Percentiles rank a stretch among this genome's conserved stretches.
Evolutionary conservation across 768 basidiomycete genomes (phyloP).

Genomic region (Tricholoma hemisulphureum): DNA sequence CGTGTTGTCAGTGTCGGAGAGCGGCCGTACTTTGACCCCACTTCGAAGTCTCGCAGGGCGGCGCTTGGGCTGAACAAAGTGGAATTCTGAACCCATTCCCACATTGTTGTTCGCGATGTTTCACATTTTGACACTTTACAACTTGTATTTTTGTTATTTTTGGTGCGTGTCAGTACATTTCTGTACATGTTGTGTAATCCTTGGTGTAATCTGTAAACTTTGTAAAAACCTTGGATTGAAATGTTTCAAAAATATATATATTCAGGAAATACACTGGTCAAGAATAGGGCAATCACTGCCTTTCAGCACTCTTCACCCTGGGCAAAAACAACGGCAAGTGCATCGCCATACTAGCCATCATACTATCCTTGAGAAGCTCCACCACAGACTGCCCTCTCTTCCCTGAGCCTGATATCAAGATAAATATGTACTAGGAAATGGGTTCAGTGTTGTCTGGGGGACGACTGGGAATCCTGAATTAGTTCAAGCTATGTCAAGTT

Average conservation of each 20-base stretch:
- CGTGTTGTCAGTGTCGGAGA: slow-evolving; percentile 34
- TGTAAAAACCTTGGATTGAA: too few species aligned
- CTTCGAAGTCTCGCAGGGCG: slow-evolving; percentile 13
- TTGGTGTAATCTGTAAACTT: too few species aligned
- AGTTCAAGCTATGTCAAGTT: too few species aligned
- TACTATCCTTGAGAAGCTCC: neutral
- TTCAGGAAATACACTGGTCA: neutral
- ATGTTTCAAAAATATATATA: too few species aligned
- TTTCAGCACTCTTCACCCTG: neutral
- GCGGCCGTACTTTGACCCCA: slow-evolving; percentile 16
- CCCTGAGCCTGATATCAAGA: neutral
- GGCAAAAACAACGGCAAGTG: neutral
- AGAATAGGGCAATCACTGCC: neutral
- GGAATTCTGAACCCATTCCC: neutral
- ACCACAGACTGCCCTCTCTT: neutral
- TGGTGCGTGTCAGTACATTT: too few species aligned
- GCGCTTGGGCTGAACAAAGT: slow-evolving; percentile 5
- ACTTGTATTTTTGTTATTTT: neutral
- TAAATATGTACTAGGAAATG: too few species aligned
- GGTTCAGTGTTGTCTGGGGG: too few species aligned
- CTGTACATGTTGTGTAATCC: too few species aligned
- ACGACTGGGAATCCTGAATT: too few species aligned
- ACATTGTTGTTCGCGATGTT: neutral
- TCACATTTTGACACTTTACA: neutral
- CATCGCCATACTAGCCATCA: neutral